phyloP scores from a whole-genome alignment of 176 grass and related monocot genomes.

The Ananas comosus region DNA sequence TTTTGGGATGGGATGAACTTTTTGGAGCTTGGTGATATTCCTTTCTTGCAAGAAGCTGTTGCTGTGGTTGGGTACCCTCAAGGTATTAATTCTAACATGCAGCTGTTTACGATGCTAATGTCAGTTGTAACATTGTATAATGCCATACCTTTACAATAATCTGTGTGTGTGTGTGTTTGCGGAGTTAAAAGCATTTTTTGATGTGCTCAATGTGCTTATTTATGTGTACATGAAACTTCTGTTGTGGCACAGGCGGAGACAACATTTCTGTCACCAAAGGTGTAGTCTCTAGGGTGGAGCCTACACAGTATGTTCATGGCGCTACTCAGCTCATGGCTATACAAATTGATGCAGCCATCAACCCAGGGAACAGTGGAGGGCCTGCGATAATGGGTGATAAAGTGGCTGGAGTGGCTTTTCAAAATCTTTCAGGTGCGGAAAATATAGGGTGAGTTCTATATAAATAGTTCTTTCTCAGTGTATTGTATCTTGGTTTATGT shows the following conservation, averaged over 20 bases:
- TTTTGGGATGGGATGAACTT: constrained; percentile 93
- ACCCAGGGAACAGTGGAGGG: constrained; percentile 90
- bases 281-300: constrained; percentile 93
- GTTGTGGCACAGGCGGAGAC: constrained; percentile 56
- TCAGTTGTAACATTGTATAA: constrained; percentile 8
- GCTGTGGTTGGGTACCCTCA: constrained; percentile 96
- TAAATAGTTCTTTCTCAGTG: constrained; percentile 1
- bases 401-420: constrained; percentile 95
- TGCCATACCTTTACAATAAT: no score
- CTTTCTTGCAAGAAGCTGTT: constrained; percentile 89
- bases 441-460: constrained; percentile 73
- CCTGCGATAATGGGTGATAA: constrained; percentile 97
- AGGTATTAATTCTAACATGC: constrained; percentile 36
- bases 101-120: not conserved
- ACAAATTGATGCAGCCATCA: constrained; percentile 99
- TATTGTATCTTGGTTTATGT: constrained; percentile 12
- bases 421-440: constrained; percentile 93
- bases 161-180: no score
- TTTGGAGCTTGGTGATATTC: constrained; percentile 86
- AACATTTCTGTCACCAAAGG: constrained; percentile 99
- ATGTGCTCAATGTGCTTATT: not conserved
- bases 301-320: constrained; percentile 91
- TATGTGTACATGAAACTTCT: constrained; percentile 13
- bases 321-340: constrained; percentile 94
- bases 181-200: no score